Evolutionary conservation across 768 basidiomycete genomes (phyloP).

Genomic region (Boletus eberwhitei): DNA sequence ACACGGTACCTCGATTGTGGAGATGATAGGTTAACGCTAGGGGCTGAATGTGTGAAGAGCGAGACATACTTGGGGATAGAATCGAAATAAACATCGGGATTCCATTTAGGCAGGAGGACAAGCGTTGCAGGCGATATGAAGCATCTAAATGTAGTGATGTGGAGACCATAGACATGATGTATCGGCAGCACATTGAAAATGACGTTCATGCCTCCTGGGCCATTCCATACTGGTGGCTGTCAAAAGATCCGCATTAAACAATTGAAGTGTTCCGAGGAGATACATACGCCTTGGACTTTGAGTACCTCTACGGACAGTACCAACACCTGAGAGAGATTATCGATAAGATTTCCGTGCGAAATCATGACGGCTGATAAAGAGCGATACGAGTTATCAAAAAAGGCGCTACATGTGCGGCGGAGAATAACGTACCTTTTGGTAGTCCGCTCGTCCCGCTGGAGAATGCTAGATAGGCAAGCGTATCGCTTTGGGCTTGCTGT

Average conservation of each 20-base stretch:
- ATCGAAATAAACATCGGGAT: constrained; percentile 46
- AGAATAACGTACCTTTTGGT: constrained; percentile 54
- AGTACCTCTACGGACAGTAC: constrained; percentile 29
- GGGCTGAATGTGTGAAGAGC: not conserved
- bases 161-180: constrained; percentile 66
- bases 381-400: not conserved
- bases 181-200: constrained; percentile 61
- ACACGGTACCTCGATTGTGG: constrained; percentile 47
- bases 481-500: constrained; percentile 46
- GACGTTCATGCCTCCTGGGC: constrained; percentile 46
- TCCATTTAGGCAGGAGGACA: constrained; percentile 61
- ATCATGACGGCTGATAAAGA: constrained; percentile 60
- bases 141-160: constrained; percentile 46
- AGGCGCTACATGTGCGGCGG: not conserved
- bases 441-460: constrained; percentile 78
- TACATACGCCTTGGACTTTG: constrained; percentile 40
- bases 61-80: constrained; percentile 54
- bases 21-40: not conserved
- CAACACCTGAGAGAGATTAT: constrained; percentile 39
- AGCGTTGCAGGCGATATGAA: constrained; percentile 45
- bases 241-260: not conserved
- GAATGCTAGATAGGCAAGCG: constrained; percentile 67
- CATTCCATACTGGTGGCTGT: constrained; percentile 39
- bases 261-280: not conserved
- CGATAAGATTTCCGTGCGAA: constrained; percentile 61